phyloP scores from a whole-genome alignment of 2,329 filamentous ascomycete species.

The Sclerotinia nivalis region DNA sequence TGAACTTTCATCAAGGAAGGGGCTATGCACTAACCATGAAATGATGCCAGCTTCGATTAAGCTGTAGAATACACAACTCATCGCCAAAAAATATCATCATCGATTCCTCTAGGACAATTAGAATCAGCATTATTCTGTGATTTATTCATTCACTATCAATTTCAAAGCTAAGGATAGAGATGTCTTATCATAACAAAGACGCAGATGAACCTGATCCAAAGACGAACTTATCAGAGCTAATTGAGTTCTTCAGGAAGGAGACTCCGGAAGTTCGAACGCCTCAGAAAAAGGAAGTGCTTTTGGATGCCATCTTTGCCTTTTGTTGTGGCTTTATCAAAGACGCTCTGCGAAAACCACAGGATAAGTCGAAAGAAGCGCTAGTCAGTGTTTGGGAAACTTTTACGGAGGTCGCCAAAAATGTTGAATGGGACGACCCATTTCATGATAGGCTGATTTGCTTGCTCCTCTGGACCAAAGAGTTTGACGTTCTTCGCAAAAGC shows the following conservation, averaged over 20 bases:
- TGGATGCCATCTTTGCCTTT: neutral
- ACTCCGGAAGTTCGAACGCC: neutral
- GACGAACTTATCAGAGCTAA: no score
- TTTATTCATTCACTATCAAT: neutral
- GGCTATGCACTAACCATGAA: neutral
- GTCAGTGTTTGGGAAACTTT: neutral
- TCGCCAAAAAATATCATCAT: neutral
- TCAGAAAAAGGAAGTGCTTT: neutral
- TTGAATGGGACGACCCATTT: conserved; percentile 1
- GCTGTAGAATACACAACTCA: neutral
- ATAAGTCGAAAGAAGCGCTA: neutral
- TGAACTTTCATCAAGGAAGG: neutral
- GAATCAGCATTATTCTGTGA: neutral
- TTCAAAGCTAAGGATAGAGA: neutral
- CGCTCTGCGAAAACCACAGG: neutral
- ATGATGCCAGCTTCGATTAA: neutral
- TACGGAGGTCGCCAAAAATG: neutral
- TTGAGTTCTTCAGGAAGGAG: neutral
- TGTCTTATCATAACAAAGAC: neutral
- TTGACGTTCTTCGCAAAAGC: neutral
- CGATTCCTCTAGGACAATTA: neutral
- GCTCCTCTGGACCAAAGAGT: conserved; percentile 2
- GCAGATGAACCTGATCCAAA: neutral
- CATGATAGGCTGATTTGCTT: conserved; percentile 11
- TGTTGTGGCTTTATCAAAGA: neutral